Conservation (phyloP, 2,329 filamentous ascomycete species). For the Monilinia polystroma region DNA sequence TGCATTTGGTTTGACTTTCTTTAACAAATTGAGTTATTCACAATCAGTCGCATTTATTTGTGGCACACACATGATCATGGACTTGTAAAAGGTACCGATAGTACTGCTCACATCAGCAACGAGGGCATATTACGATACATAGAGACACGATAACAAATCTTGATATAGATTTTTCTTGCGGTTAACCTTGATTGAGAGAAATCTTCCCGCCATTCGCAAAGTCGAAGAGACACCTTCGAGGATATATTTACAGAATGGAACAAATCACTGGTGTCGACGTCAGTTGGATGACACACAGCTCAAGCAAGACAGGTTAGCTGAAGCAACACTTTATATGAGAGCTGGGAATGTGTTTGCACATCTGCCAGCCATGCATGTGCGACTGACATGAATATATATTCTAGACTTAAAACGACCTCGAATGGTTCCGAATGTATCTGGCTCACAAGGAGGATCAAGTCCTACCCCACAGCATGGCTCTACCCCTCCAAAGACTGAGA, state of each 20-base stretch:
- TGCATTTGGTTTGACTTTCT: not conserved
- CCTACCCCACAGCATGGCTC: constrained; percentile 11
- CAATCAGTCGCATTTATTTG: constrained; percentile 17
- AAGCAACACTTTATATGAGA: constrained; percentile 30
- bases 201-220: not conserved
- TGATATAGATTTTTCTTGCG: not conserved
- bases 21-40: not conserved
- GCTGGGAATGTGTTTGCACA: constrained; percentile 27
- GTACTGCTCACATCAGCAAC: constrained; percentile 23
- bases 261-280: constrained; percentile 40
- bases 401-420: constrained; percentile 20
- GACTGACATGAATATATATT: constrained; percentile 5
- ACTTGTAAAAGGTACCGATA: constrained; percentile 9
- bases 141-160: constrained; percentile 13
- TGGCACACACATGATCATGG: constrained; percentile 22
- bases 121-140: constrained; percentile 12
- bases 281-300: constrained; percentile 40
- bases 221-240: not conserved
- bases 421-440: constrained; percentile 10
- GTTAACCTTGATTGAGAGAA: not conserved
- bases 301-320: constrained; percentile 37
- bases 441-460: constrained; percentile 6
- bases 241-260: constrained; percentile 35
- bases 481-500: constrained; percentile 13
- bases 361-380: not conserved